Evolutionary conservation across 345 rosid genomes (phyloP).

Genomic region (Toxicodendron radicans): DNA sequence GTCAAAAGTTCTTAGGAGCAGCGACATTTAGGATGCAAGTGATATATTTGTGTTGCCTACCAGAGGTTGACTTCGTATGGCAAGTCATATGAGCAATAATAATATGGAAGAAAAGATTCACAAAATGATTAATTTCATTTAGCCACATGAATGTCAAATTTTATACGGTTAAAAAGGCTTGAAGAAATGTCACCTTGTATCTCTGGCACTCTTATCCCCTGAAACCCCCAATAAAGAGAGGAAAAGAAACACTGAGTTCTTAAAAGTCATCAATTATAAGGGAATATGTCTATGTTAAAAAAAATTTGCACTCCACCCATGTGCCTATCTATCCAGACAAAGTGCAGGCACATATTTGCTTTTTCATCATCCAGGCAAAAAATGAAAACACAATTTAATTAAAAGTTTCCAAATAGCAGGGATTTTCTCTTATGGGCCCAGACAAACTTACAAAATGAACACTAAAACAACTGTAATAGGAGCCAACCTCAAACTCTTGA

Average conservation of each 20-base stretch:
- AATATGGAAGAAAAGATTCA: background rate
- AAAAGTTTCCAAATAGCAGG: constrained; percentile 8
- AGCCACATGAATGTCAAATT: background rate
- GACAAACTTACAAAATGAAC: constrained; percentile 1
- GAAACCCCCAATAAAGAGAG: background rate
- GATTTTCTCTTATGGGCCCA: background rate
- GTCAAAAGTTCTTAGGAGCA: background rate
- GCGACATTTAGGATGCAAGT: constrained; percentile 2
- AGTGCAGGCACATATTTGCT: background rate
- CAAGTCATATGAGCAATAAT: background rate
- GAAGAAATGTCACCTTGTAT: background rate
- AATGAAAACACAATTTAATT: constrained; percentile 2
- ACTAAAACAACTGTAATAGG: background rate
- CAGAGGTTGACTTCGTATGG: background rate
- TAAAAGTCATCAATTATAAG: background rate
- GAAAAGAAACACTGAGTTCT: background rate
- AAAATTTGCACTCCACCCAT: background rate
- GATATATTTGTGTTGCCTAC: background rate
- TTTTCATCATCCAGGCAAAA: constrained; percentile 10
- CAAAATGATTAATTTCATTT: background rate
- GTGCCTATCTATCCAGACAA: background rate
- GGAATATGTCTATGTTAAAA: background rate
- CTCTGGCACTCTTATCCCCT: background rate
- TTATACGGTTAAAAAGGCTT: background rate
- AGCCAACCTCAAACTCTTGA: constrained; percentile 36